These are phyloP conservation scores for Tetracladium maxilliforme DNA, from an alignment of 2,329 filamentous ascomycete genomes.

Conservation along the genomic window DNA sequence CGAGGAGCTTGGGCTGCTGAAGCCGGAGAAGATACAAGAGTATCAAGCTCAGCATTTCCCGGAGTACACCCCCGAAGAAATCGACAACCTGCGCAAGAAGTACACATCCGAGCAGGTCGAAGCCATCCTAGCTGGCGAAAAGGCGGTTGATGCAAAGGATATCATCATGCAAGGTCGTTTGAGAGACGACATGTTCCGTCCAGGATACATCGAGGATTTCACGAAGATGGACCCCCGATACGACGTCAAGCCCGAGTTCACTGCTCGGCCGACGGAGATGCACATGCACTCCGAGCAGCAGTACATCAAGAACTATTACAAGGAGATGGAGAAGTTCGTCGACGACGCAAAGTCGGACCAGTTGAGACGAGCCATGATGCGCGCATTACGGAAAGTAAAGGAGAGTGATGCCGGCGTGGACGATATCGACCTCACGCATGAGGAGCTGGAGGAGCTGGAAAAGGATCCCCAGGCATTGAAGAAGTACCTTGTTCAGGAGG, in stretches of 20 bases:
- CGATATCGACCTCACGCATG: constrained; percentile 5
- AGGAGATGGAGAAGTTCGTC: constrained; percentile 21
- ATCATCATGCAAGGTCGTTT: constrained; percentile 57
- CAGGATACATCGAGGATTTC: constrained; percentile 75
- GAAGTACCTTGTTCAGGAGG: constrained; percentile 24
- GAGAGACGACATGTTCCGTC: constrained; percentile 55
- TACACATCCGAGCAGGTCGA: constrained; percentile 74
- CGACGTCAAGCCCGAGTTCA: constrained; percentile 47
- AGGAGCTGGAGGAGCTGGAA: constrained; percentile 24
- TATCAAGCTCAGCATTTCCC: constrained; percentile 27
- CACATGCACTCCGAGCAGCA: constrained; percentile 48
- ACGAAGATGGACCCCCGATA: constrained; percentile 61
- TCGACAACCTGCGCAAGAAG: constrained; percentile 41
- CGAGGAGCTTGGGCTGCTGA: constrained; percentile 14
- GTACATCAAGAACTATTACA: constrained; percentile 40
- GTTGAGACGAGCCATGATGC: not conserved
- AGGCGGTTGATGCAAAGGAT: constrained; percentile 60
- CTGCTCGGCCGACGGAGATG: constrained; percentile 20
- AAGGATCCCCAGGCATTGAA: constrained; percentile 24
- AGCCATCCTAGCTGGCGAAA: constrained; percentile 69
- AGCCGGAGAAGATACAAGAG: no score
- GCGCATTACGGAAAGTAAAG: not conserved
- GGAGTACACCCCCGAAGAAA: constrained; percentile 53
- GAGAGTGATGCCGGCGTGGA: not conserved
- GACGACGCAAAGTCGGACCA: constrained; percentile 6